These are phyloP conservation scores for Paramecium biaurelia DNA, from an alignment of 73 alveolate species.

Conservation along the genomic window DNA sequence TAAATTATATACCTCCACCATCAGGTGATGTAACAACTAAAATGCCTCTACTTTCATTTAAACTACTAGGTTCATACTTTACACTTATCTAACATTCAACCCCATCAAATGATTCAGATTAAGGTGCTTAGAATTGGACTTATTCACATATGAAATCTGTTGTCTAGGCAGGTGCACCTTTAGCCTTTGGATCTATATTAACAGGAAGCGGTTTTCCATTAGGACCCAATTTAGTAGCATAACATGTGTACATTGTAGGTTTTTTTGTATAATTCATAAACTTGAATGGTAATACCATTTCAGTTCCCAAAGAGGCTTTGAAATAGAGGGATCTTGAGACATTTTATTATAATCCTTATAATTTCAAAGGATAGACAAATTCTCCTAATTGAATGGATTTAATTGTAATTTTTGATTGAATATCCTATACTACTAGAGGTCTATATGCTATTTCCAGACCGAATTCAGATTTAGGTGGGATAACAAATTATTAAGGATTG, in stretches of 20 bases:
- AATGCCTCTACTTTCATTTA: slow-evolving; percentile 94
- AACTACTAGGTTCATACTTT: slow-evolving; percentile 94
- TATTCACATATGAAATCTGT: slow-evolving; percentile 74
- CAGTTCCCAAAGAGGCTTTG: slow-evolving; percentile 96
- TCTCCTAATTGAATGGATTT: slow-evolving; percentile 93
- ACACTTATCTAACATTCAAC: slow-evolving; percentile 90
- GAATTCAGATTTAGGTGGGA: slow-evolving; percentile 96
- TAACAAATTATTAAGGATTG: slow-evolving; percentile 86
- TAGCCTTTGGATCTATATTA: slow-evolving; percentile 63
- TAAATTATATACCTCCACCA: slow-evolving; percentile 73
- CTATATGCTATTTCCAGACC: slow-evolving; percentile 94
- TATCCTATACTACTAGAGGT: slow-evolving; percentile 91
- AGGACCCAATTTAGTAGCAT: slow-evolving; percentile 87
- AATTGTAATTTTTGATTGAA: slow-evolving; percentile 78
- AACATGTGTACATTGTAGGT: slow-evolving; percentile 89
- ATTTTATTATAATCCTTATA: slow-evolving; percentile 88
- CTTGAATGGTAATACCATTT: slow-evolving; percentile 91
- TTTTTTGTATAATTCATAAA: slow-evolving; percentile 94
- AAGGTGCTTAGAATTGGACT: slow-evolving; percentile 72
- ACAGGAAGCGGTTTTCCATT: slow-evolving; percentile 79
- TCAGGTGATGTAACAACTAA: slow-evolving; percentile 91
- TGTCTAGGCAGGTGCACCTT: slow-evolving; percentile 50
- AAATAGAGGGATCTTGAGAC: slow-evolving; percentile 90
- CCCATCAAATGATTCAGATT: slow-evolving; percentile 94
- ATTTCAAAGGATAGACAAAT: slow-evolving; percentile 61